phyloP scores from a whole-genome alignment of 2,329 filamentous ascomycete genomes.

The Trichothecium roseum region DNA sequence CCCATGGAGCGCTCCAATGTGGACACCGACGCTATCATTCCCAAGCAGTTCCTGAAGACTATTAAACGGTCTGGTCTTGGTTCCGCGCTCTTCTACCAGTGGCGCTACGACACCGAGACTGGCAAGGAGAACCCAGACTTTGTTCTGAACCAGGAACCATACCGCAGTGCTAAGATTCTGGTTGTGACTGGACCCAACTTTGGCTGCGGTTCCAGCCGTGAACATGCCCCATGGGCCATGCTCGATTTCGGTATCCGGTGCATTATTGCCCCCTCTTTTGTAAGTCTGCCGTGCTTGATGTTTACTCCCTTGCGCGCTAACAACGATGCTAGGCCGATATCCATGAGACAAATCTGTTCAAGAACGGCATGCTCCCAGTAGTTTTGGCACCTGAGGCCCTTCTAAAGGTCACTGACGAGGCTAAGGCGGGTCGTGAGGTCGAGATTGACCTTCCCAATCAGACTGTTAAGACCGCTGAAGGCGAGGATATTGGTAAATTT shows the following conservation, averaged over 20 bases:
- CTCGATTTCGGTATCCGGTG: conserved; percentile 94
- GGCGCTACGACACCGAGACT: conserved; percentile 61
- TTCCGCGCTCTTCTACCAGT: conserved; percentile 73
- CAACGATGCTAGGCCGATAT: conserved; percentile 38
- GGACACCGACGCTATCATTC: conserved; percentile 98
- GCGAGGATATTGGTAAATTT: conserved; percentile 66
- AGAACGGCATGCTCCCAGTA: conserved; percentile 97
- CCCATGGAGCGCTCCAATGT: conserved; percentile 83
- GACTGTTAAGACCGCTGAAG: conserved; percentile 64
- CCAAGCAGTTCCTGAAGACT: conserved; percentile 98
- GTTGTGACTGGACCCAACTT: conserved; percentile 91
- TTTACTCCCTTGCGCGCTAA: neutral
- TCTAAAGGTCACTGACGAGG: conserved; percentile 64
- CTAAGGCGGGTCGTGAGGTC: conserved; percentile 68
- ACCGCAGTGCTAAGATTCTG: conserved; percentile 75
- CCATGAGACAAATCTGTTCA: conserved; percentile 99
- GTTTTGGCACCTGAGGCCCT: conserved; percentile 59
- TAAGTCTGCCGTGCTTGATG: neutral
- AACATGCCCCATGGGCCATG: conserved; percentile 95
- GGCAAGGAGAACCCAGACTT: conserved; percentile 71
- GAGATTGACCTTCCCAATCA: conserved; percentile 86
- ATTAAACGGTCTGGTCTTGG: conserved; percentile 96
- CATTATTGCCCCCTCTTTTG: conserved; percentile 74
- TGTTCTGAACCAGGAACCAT: conserved; percentile 82
- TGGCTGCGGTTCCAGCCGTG: conserved; percentile 83